phyloP scores from a whole-genome alignment of 257 asterid genomes.

The Catharanthus roseus region DNA sequence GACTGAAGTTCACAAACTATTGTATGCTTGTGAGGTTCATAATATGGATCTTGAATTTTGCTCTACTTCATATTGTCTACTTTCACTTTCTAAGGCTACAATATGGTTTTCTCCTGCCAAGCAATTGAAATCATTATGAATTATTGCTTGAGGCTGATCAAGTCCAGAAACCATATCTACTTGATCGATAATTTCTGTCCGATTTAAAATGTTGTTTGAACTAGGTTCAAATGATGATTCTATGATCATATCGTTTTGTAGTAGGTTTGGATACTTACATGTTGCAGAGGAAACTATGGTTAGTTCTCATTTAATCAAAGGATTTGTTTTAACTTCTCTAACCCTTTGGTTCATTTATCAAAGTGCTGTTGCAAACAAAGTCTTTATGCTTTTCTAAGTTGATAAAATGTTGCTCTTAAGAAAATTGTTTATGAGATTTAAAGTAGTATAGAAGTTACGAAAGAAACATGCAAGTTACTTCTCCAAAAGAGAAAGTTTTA shows the following conservation, averaged over 20 bases:
- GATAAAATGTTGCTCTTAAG: too few species aligned
- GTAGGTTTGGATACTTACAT: too few species aligned
- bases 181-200: conserved; percentile 14
- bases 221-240: conserved; percentile 20
- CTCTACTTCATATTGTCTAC: conserved; percentile 16
- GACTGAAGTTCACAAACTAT: not conserved
- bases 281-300: too few species aligned
- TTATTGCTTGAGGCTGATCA: conserved; percentile 4
- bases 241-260: conserved; percentile 15
- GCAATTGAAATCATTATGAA: conserved; percentile 9
- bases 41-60: conserved; percentile 22
- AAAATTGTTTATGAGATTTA: too few species aligned
- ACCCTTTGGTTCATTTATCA: too few species aligned
- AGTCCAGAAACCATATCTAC: conserved; percentile 11
- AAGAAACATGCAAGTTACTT: too few species aligned
- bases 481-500: too few species aligned
- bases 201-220: not conserved
- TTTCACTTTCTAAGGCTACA: conserved; percentile 8
- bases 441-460: too few species aligned
- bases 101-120: conserved; percentile 23
- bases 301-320: too few species aligned
- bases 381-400: too few species aligned
- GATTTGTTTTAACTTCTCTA: too few species aligned
- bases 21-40: conserved; percentile 2
- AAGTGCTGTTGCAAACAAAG: too few species aligned